Base-by-base conservation (phyloP, 2,329 filamentous ascomycete species). In the Aspergillus quadricinctus region DNA sequence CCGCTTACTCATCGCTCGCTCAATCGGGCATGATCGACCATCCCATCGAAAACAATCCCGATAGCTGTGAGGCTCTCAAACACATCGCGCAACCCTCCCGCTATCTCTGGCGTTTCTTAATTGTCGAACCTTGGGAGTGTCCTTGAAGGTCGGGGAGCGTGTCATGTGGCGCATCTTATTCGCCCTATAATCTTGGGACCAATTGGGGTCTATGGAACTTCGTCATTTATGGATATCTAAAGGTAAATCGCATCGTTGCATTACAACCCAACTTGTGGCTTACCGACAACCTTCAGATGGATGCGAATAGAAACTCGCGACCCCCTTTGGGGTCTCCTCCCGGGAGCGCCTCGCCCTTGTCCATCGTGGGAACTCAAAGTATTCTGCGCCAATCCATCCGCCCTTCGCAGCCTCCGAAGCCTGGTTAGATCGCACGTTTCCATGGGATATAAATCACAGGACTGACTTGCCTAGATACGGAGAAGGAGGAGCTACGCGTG, bases 401-500 rank as follows among this genome's bases (percentile, higher is more conserved):
- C 25, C 56, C 67, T n/a, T 60, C 72, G 19, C 72, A 72, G 41
- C 64, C 66, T 31, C 55, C 66, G n/a, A 72, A 72, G 52, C 72
- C 71, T 54, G 75, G 75, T 77, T 48, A 67, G 70, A 17, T 37
- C 52, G 48, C 50, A 29, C 27, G 14, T 8, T 35, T 17, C 5
- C 17, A 1, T 17, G 21, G 6, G 37, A 56, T n/a, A 31, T 29
- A 23, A 27, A 21, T 56, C 43, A 40, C 27, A 48, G 14, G 25
- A 43, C 52, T 67, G 14, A 68, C 49, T 21, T 14, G 6, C 17
- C 31, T 49, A 77, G 75, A 77, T 63, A 61, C 68, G 11, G 75
- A 75, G 53, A 87, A 84, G 57, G 92, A 97, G 67, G 88, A 92
- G 61, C 81, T 97, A 27, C 92, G 93, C 68, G 90, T 93, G 1